Evolutionary conservation across 306 rosid species (phyloP).

Genomic region (Astragalus glycyphyllos): DNA sequence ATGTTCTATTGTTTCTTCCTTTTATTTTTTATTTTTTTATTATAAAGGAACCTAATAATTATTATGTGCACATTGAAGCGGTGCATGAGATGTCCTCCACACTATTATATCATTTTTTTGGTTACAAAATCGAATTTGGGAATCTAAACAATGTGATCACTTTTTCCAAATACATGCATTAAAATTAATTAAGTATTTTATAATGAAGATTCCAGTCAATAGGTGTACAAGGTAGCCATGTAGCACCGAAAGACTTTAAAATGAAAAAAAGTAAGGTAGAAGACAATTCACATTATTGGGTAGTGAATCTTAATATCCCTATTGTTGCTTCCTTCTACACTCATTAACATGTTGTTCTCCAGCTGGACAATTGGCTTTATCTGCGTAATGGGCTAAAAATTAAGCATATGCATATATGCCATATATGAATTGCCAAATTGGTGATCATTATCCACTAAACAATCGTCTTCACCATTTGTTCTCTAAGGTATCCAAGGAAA

Average conservation of each 20-base stretch:
- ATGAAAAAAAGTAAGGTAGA: no score
- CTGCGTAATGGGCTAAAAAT: background rate
- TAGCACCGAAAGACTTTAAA: slow-evolving; percentile 36
- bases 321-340: slow-evolving; percentile 35
- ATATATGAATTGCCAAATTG: no score
- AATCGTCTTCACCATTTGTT: no score
- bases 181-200: slow-evolving; percentile 11
- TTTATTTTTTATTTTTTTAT: background rate
- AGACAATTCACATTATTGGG: slow-evolving; percentile 23
- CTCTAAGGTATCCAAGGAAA: no score
- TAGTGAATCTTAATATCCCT: slow-evolving; percentile 17
- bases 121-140: background rate
- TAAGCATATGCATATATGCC: background rate
- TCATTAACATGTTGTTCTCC: slow-evolving; percentile 40
- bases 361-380: slow-evolving; percentile 50
- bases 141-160: slow-evolving; percentile 29
- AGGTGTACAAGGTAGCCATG: background rate
- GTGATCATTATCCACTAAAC: no score
- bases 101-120: slow-evolving; percentile 1
- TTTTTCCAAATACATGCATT: slow-evolving; percentile 4
- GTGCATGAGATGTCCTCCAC: slow-evolving; percentile 24
- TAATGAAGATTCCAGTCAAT: slow-evolving; percentile 13
- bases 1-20: background rate
- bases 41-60: slow-evolving; percentile 3
- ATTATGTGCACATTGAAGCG: slow-evolving; percentile 37